These are phyloP conservation scores for Umbelopsis ramanniana DNA, from an alignment of 192 early-diverging fungal species.

Conservation along the genomic window DNA sequence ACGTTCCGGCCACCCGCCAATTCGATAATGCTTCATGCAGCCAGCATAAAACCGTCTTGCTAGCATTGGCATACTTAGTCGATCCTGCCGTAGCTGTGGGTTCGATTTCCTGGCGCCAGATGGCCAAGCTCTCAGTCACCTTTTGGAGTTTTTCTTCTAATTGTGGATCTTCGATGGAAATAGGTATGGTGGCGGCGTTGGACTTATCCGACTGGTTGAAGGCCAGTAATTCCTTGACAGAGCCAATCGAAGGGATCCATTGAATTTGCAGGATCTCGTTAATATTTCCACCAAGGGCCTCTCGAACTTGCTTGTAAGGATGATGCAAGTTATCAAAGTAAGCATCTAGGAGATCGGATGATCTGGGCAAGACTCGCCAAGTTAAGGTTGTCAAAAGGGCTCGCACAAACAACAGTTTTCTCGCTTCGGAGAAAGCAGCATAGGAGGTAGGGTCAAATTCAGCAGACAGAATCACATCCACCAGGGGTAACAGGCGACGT, in stretches of 20 bases:
- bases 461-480: slow-evolving; percentile 66
- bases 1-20: slow-evolving; percentile 58
- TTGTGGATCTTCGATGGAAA: slow-evolving; percentile 18
- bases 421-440: slow-evolving; percentile 83
- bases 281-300: slow-evolving; percentile 74
- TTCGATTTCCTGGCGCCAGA: slow-evolving; percentile 45
- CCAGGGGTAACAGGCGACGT: slow-evolving; percentile 74
- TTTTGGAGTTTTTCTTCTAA: slow-evolving; percentile 35
- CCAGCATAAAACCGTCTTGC: slow-evolving; percentile 80
- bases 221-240: slow-evolving; percentile 45
- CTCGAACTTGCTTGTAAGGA: slow-evolving; percentile 92
- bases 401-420: slow-evolving; percentile 75
- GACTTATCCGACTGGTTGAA: not conserved
- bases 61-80: slow-evolving; percentile 72
- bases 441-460: slow-evolving; percentile 76
- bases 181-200: not conserved
- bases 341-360: slow-evolving; percentile 41
- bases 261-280: slow-evolving; percentile 66
- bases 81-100: slow-evolving; percentile 42
- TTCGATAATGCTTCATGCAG: slow-evolving; percentile 57
- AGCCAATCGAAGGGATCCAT: slow-evolving; percentile 61
- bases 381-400: slow-evolving; percentile 64
- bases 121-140: slow-evolving; percentile 37
- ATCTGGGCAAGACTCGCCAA: slow-evolving; percentile 65
- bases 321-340: slow-evolving; percentile 67